phyloP scores from a whole-genome alignment of 2,329 filamentous ascomycete species.

The Zasmidium angulare region DNA sequence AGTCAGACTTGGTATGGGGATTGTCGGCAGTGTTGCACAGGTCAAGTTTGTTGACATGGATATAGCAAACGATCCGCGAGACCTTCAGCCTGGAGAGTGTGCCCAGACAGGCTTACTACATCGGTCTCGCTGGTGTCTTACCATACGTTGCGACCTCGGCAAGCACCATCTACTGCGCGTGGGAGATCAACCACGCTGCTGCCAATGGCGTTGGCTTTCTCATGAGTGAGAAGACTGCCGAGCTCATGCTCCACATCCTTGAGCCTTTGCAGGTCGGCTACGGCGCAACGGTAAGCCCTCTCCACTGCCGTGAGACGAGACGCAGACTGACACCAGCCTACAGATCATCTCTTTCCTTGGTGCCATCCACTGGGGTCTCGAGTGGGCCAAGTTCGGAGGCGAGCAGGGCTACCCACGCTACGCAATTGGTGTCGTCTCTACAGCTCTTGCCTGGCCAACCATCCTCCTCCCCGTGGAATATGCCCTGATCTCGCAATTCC shows the following conservation, averaged over 20 bases:
- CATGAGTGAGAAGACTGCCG: constrained; percentile 69
- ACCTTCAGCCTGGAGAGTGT: constrained; percentile 50
- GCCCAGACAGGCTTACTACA: constrained; percentile 49
- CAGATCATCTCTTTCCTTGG: constrained; percentile 94
- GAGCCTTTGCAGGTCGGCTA: constrained; percentile 90
- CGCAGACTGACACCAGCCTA: no score
- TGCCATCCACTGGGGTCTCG: constrained; percentile 89
- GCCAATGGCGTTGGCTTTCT: constrained; percentile 62
- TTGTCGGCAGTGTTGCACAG: neutral
- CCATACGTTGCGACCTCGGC: constrained; percentile 79
- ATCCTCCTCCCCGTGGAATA: constrained; percentile 80
- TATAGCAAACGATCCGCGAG: constrained; percentile 48
- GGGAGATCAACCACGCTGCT: constrained; percentile 72
- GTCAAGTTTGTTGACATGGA: constrained; percentile 20
- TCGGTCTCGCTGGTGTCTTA: constrained; percentile 52
- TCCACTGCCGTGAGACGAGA: neutral
- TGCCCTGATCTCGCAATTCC: constrained; percentile 81
- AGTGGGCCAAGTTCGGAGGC: constrained; percentile 70
- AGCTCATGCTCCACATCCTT: constrained; percentile 68
- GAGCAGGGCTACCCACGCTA: constrained; percentile 76
- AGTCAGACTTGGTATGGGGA: constrained; percentile 33
- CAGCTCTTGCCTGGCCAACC: constrained; percentile 85
- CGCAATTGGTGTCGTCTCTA: constrained; percentile 75
- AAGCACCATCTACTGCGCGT: constrained; percentile 78
- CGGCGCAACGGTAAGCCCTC: constrained; percentile 69